phyloP scores from a whole-genome alignment of 306 rosid genomes.

The Prunus persica region DNA sequence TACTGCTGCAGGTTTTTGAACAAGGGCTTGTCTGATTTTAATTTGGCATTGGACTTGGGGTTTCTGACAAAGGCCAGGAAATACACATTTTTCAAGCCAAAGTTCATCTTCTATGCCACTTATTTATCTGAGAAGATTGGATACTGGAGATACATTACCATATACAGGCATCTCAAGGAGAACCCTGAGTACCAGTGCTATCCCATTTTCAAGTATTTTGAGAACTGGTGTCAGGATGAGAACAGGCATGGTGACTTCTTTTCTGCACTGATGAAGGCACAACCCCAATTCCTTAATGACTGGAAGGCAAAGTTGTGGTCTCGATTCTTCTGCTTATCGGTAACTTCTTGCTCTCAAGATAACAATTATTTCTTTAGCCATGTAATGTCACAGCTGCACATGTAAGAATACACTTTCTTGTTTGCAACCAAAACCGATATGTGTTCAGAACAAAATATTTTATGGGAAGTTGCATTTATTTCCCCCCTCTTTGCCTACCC shows the following conservation, averaged over 20 bases:
- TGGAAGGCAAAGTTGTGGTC: constrained; percentile 99
- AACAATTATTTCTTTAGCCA: not conserved
- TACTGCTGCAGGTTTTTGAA: constrained; percentile 68
- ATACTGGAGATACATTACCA: constrained; percentile 97
- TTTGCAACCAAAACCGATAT: not conserved
- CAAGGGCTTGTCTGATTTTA: constrained; percentile 97
- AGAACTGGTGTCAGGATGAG: constrained; percentile 99
- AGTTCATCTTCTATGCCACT: constrained; percentile 96
- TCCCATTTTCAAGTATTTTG: constrained; percentile 95
- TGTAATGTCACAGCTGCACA: not conserved
- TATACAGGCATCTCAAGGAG: constrained; percentile 90
- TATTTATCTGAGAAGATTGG: constrained; percentile 98
- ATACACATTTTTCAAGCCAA: constrained; percentile 97
- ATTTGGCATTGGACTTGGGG: constrained; percentile 98
- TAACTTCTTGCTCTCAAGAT: constrained; percentile 18
- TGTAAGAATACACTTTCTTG: too few relatives aligned
- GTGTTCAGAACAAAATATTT: not conserved
- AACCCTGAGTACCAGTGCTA: constrained; percentile 91
- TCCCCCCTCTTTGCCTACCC: not conserved
- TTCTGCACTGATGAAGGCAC: constrained; percentile 98
- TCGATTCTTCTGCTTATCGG: constrained; percentile 95
- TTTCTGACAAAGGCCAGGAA: constrained; percentile 95
- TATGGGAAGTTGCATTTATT: not conserved
- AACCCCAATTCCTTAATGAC: constrained; percentile 96
- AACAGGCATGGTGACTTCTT: constrained; percentile 97